A percentile compares a stretch with the other conserved stretches of the same genome.
These are phyloP conservation scores for Papiliotrema terrestris DNA, from an alignment of 1,284 basidiomycete genomes.

Conservation along the genomic window DNA sequence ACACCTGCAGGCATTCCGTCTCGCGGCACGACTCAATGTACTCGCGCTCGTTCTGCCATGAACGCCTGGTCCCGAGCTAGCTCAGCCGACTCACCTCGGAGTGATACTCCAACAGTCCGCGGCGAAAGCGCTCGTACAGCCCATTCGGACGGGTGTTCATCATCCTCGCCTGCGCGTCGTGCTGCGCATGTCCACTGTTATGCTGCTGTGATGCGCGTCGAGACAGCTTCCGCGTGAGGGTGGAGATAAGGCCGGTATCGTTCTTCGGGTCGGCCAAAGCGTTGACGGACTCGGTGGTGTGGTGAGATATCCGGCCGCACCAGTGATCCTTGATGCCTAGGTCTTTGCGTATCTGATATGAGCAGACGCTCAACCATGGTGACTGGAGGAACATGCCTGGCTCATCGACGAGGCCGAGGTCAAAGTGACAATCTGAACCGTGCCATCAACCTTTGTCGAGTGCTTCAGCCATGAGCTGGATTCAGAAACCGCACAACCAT, in stretches of 20 bases:
- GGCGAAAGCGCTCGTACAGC: slow-evolving; percentile 41
- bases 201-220: background rate
- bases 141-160: slow-evolving; percentile 25
- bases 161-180: slow-evolving; percentile 7
- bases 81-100: slow-evolving; percentile 25
- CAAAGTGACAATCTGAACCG: slow-evolving; percentile 26
- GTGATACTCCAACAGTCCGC: slow-evolving; percentile 43
- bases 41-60: slow-evolving; percentile 29
- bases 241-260: background rate
- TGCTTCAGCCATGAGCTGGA: slow-evolving; percentile 31
- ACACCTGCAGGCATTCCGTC: slow-evolving; percentile 40
- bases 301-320: slow-evolving; percentile 22
- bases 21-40: slow-evolving; percentile 46
- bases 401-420: slow-evolving; percentile 10
- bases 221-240: too few species aligned
- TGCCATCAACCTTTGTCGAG: slow-evolving; percentile 21
- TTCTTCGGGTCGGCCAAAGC: background rate
- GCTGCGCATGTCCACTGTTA: background rate
- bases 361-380: background rate
- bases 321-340: slow-evolving; percentile 25
- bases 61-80: background rate
- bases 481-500: too few species aligned
- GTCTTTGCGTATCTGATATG: slow-evolving; percentile 16
- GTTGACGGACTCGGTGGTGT: slow-evolving; percentile 4
- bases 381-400: background rate